Evolutionary conservation across 306 rosid genomes (phyloP).

Genomic region (Morella rubra): DNA sequence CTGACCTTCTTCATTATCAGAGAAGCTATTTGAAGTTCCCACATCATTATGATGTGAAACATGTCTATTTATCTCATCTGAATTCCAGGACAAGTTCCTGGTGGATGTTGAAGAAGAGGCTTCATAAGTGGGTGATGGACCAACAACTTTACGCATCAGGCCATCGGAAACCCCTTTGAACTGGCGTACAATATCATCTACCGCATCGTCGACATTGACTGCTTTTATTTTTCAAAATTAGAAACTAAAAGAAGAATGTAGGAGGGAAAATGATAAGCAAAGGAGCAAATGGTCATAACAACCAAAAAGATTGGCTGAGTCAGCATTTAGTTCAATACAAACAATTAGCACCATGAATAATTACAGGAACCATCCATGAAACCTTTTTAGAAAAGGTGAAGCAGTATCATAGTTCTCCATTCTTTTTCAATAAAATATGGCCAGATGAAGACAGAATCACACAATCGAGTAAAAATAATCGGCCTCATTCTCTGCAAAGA

Average conservation of each 20-base stretch:
- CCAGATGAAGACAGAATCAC: not conserved
- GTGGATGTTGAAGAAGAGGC: conserved; percentile 42
- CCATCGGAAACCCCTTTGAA: conserved; percentile 97
- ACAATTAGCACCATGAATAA: not conserved
- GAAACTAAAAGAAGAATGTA: conserved; percentile 19
- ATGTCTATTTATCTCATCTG: conserved; percentile 51
- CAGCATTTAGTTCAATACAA: not conserved
- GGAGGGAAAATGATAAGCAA: not conserved
- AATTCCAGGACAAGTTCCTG: conserved; percentile 46
- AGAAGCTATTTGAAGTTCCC: conserved; percentile 54
- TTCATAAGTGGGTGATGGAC: conserved; percentile 47
- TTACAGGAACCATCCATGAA: not conserved
- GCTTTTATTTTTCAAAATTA: conserved; percentile 28
- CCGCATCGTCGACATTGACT: conserved; percentile 95
- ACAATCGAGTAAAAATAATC: not conserved
- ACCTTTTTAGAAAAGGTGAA: not conserved
- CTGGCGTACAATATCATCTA: conserved; percentile 94
- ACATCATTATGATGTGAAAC: conserved; percentile 42
- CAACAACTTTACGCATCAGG: conserved; percentile 66
- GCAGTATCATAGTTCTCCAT: not conserved
- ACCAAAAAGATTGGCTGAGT: not conserved
- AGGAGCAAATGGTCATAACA: not conserved
- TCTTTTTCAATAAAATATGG: too few species aligned
- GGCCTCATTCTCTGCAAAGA: not conserved
- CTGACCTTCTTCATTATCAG: conserved; percentile 63